Evolutionary conservation across 1,284 basidiomycete genomes (phyloP), one percentile per base, ranked within the genome.

Genomic region (Pseudozyma thailandica): DNA sequence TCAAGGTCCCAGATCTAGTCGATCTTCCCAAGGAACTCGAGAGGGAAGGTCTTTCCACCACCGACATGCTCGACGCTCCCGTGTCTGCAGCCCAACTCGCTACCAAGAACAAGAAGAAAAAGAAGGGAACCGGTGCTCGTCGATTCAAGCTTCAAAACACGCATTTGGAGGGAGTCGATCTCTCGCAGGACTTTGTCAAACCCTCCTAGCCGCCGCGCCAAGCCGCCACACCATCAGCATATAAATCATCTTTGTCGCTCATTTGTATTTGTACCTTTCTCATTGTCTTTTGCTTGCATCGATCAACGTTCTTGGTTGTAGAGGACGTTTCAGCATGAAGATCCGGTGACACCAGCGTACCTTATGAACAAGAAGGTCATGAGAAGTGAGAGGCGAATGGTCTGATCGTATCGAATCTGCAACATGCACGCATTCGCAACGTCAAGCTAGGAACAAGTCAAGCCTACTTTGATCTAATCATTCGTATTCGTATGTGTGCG

Each of bases 1-100:
- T 93, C 13, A 89, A 89, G 74, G 90, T 93, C 0, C 93, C 93
- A 0, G 90, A 91, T 60, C 91, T 92, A 44, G 90, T 91, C 23
- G 92, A 94, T 79, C 84, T 93, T 8, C 85, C 90, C 59, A 89
- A 87, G 75, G 88, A 91, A 62, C 87, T 93, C 54, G 88, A 88
- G 10, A 88, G 88, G 64, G 78, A 77, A 61, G 78, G 78, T 42
- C 69, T 78, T 30, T 73, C 66, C n/a, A 72, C 75, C 2, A 76
- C 77, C 18, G 63, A 72, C 23, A 72, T 70, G 69, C 48, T 75
- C 38, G 74, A 78, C 23, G 46, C 62, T 2, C 69, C 76, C 27
- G 59, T 74, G 58, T 65, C 74, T 4, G 54, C 55, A 3, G 47
- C 60, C 6, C 52, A 64, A n/a, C 31, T 56, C 4, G 65, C 63